Evolutionary conservation across 2,329 filamentous ascomycete species (phyloP).

Genomic region (Didymella lethalis): DNA sequence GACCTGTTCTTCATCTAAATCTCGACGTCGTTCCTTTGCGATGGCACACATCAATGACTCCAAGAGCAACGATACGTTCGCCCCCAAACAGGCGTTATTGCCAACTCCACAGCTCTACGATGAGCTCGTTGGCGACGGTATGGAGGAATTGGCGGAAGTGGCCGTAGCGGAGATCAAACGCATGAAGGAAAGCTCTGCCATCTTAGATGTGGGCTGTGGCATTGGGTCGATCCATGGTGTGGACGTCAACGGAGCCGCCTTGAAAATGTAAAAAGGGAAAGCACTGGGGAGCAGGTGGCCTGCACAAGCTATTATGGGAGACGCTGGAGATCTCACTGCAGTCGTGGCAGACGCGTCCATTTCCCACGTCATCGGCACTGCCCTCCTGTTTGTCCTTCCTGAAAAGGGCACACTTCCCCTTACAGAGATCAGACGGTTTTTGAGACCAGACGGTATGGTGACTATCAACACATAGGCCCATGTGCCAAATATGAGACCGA

Average conservation of each 20-base stretch:
- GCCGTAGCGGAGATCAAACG: no score
- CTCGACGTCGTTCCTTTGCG: no score
- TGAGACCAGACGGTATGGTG: neutral
- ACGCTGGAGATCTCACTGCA: neutral
- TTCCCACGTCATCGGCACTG: neutral
- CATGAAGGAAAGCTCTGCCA: no score
- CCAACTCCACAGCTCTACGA: no score
- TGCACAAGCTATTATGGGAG: neutral
- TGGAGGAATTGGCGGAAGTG: no score
- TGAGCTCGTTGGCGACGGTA: no score
- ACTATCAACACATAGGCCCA: neutral
- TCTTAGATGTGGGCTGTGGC: no score
- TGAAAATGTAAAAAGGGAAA: neutral
- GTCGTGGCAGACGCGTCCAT: neutral
- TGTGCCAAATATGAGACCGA: neutral
- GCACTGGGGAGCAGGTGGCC: neutral
- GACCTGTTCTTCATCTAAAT: no score
- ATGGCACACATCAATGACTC: no score
- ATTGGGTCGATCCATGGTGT: no score
- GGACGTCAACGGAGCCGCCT: neutral
- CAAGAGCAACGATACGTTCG: no score
- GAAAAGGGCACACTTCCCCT: neutral
- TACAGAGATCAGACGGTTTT: neutral
- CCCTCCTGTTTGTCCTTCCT: neutral
- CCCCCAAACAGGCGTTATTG: no score